phyloP scores from a whole-genome alignment of 2,329 filamentous ascomycete genomes.

The Monosporascus sp. region DNA sequence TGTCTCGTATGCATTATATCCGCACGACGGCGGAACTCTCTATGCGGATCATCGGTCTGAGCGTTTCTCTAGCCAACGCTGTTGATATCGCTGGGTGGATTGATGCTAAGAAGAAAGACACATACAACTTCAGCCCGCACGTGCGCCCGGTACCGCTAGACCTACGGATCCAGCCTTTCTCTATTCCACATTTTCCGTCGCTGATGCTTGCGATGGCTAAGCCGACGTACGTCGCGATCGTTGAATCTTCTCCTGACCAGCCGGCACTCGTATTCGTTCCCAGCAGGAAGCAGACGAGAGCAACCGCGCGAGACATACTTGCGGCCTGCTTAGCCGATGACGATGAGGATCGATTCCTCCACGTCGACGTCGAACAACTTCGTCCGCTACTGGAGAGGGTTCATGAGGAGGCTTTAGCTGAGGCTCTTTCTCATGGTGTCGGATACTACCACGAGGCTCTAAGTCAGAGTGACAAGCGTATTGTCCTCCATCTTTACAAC shows the following conservation, averaged over 20 bases:
- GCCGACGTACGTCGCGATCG: conserved; percentile 82
- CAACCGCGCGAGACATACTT: conserved; percentile 80
- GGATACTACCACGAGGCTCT: conserved; percentile 97
- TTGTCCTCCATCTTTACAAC: conserved; percentile 86
- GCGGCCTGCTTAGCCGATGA: conserved; percentile 84
- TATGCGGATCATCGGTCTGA: conserved; percentile 82
- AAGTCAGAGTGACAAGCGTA: conserved; percentile 81
- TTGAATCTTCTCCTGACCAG: conserved; percentile 82
- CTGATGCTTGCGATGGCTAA: conserved; percentile 98
- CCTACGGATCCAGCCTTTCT: conserved; percentile 91
- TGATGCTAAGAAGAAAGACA: conserved; percentile 94
- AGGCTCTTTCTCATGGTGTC: conserved; percentile 87
- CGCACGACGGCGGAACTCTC: conserved; percentile 79
- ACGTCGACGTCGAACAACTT: conserved; percentile 77
- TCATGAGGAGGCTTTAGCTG: conserved; percentile 79
- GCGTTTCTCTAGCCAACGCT: conserved; percentile 88
- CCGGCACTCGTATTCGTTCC: conserved; percentile 90
- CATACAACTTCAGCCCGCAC: conserved; percentile 96
- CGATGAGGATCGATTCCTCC: conserved; percentile 88
- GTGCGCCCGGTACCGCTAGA: conserved; percentile 85
- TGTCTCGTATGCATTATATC: conserved; percentile 98
- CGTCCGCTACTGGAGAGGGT: conserved; percentile 75
- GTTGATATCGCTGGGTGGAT: conserved; percentile 97
- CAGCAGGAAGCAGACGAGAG: conserved; percentile 84
- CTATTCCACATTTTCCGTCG: conserved; percentile 93